phyloP scores from a whole-genome alignment of 176 grass and related monocot species.

The Cenchrus fungigraminus region DNA sequence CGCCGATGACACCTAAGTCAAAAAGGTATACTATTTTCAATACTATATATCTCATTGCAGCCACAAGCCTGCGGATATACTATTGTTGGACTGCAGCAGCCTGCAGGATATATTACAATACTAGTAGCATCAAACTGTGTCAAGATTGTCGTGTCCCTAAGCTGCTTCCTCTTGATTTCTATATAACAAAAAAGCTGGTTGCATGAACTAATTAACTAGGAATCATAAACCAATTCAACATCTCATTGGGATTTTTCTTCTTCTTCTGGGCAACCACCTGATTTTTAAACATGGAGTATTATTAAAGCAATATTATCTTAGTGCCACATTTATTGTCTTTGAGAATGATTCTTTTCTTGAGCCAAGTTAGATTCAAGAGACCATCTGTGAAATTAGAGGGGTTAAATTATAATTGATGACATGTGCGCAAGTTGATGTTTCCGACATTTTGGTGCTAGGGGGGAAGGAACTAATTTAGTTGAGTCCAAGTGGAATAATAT shows the following conservation, averaged over 20 bases:
- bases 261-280: neutral
- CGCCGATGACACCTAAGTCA: neutral
- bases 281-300: constrained; percentile 11
- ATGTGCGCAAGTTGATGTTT: neutral
- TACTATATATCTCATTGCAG: neutral
- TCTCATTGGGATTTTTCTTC: constrained; percentile 1
- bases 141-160: constrained; percentile 17
- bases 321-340: neutral
- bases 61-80: constrained; percentile 29
- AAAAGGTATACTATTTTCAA: neutral
- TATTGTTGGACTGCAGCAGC: neutral
- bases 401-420: neutral
- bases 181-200: neutral
- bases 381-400: neutral
- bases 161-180: constrained; percentile 9
- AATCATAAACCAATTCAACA: constrained; percentile 25
- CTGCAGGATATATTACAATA: neutral
- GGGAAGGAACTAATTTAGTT: neutral
- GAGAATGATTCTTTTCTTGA: constrained; percentile 4
- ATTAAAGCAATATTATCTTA: neutral
- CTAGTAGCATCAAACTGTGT: neutral
- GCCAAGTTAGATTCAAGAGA: neutral
- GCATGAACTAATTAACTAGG: neutral
- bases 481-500: neutral
- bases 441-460: neutral